Percentiles rank a stretch among this genome's conserved stretches.
Evolutionary conservation across 345 rosid species (phyloP).

Genomic region (Abelmoschus esculentus): DNA sequence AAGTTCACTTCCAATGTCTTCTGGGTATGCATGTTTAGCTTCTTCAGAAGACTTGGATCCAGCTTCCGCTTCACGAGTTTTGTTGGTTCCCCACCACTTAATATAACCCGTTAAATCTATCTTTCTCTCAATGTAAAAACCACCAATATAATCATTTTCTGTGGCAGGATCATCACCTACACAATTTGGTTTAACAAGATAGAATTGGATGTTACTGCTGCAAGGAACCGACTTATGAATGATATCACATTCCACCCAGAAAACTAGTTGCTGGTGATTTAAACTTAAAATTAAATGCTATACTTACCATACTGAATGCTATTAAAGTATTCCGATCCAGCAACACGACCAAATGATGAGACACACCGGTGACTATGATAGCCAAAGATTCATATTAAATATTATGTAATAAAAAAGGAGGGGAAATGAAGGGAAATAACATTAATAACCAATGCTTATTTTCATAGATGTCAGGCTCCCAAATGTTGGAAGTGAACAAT

Average conservation of each 20-base stretch:
- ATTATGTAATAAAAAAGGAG: not conserved
- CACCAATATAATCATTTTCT: conserved; percentile 63
- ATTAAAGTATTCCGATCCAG: conserved; percentile 78
- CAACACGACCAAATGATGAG: conserved; percentile 62
- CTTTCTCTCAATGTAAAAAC: conserved; percentile 71
- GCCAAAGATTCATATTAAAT: conserved; percentile 10
- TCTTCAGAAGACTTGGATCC: conserved; percentile 60
- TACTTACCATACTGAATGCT: conserved; percentile 52
- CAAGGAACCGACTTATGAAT: not conserved
- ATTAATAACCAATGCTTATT: conserved; percentile 6
- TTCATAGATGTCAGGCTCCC: not conserved
- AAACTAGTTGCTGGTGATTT: not conserved
- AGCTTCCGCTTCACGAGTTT: conserved; percentile 60
- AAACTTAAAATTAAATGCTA: not conserved
- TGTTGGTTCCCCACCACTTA: conserved; percentile 90
- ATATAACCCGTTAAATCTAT: conserved; percentile 77
- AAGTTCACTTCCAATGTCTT: conserved; percentile 70
- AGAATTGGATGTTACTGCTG: not conserved
- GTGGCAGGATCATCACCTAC: conserved; percentile 69
- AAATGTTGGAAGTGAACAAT: not conserved
- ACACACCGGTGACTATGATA: conserved; percentile 63
- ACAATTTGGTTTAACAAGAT: conserved; percentile 22
- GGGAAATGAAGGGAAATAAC: not conserved
- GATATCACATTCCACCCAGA: not conserved
- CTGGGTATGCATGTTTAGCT: conserved; percentile 39